A percentile compares a stretch with the other conserved stretches of the same genome.
These are phyloP conservation scores for Haematococcus lacustris DNA, from an alignment of 139 green algal genomes.

Conservation along the genomic window DNA sequence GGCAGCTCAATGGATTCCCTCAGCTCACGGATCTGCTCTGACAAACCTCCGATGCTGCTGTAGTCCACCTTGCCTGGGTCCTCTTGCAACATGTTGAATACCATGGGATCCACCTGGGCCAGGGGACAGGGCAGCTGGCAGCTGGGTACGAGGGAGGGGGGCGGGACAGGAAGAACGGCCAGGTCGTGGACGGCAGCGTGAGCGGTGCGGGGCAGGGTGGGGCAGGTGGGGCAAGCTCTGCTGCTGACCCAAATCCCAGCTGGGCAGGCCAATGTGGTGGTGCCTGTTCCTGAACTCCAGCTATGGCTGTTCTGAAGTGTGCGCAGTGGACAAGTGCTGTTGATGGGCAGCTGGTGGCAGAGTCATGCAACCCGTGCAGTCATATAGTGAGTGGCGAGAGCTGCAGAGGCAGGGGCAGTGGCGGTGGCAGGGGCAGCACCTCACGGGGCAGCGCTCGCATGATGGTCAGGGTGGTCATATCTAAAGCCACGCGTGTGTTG, in stretches of 20 bases:
- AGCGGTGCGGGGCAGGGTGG: no score
- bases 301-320: background rate
- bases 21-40: conserved; percentile 91
- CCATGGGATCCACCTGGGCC: conserved; percentile 87
- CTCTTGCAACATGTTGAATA: conserved; percentile 98
- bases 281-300: no score
- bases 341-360: background rate
- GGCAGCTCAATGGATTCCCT: conserved; percentile 96
- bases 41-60: conserved; percentile 89
- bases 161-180: no score
- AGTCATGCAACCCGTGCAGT: background rate
- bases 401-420: no score
- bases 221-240: no score
- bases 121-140: no score
- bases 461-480: conserved; percentile 99
- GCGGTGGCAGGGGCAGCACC: conserved; percentile 54
- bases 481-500: conserved; percentile 91
- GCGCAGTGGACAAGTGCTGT: background rate
- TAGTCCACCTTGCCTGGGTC: conserved; percentile 97
- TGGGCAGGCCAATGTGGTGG: no score
- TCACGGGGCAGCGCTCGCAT: conserved; percentile 93
- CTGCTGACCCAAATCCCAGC: no score
- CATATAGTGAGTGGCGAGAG: no score
- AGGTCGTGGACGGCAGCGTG: no score
- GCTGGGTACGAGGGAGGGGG: no score